Conservation (phyloP, 345 rosid species). For the Salix viminalis region DNA sequence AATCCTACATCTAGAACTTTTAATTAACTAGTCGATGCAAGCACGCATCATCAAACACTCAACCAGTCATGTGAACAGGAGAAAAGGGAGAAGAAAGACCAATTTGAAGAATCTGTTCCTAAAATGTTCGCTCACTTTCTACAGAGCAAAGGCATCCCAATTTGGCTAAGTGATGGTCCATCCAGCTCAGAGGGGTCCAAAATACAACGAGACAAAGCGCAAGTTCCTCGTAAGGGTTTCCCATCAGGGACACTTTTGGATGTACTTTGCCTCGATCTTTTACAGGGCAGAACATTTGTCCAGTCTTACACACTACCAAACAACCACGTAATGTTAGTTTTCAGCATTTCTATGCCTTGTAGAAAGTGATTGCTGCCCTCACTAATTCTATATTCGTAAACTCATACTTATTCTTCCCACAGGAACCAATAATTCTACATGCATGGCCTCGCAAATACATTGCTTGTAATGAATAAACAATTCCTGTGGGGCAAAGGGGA, state of each 20-base stretch:
- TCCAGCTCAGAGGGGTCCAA: neutral
- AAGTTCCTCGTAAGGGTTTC: neutral
- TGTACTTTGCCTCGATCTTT: neutral
- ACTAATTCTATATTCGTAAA: too few relatives aligned
- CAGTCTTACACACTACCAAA: neutral
- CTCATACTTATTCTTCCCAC: too few relatives aligned
- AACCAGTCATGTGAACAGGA: too few relatives aligned
- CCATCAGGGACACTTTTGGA: neutral
- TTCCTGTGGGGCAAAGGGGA: too few relatives aligned
- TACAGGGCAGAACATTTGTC: neutral
- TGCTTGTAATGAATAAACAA: too few relatives aligned
- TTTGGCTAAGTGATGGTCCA: neutral
- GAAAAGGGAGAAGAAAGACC: neutral
- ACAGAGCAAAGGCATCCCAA: neutral
- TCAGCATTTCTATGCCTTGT: neutral
- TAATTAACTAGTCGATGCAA: neutral
- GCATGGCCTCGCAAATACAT: too few relatives aligned
- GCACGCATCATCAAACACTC: neutral
- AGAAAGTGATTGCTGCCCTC: too few relatives aligned
- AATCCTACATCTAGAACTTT: neutral
- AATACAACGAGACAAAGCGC: neutral
- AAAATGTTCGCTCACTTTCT: neutral
- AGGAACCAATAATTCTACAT: too few relatives aligned
- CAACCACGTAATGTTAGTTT: constrained; percentile 1
- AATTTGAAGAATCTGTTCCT: neutral